These are phyloP conservation scores for Microdochium bolleyi DNA, from an alignment of 2,329 filamentous ascomycete species.

Conservation along the genomic window DNA sequence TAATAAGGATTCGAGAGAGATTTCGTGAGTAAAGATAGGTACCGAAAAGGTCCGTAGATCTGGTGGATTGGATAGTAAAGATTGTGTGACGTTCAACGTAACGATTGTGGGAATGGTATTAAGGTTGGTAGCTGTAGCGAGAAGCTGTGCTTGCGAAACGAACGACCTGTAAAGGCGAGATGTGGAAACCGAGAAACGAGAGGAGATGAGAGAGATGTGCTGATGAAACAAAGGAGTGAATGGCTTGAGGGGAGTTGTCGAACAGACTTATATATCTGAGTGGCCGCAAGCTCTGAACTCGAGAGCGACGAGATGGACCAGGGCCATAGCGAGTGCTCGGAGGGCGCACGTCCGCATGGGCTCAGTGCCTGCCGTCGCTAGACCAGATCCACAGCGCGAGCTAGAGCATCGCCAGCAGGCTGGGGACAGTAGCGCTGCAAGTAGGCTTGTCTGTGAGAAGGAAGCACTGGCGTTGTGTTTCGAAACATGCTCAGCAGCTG, in stretches of 20 bases:
- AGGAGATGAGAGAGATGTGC: background rate
- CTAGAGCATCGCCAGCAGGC: too few relatives aligned
- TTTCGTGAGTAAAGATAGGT: background rate
- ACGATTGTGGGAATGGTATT: background rate
- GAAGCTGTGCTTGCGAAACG: background rate
- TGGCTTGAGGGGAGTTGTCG: background rate
- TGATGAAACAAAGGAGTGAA: background rate
- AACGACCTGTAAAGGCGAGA: background rate
- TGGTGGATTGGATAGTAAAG: background rate
- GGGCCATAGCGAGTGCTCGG: background rate
- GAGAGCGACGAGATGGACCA: background rate
- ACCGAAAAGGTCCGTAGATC: background rate
- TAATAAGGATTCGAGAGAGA: background rate
- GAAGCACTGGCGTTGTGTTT: background rate
- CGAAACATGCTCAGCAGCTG: background rate
- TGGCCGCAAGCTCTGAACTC: background rate
- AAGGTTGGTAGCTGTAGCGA: background rate
- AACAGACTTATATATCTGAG: background rate
- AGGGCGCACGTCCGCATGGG: background rate
- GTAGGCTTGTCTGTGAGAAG: too few relatives aligned
- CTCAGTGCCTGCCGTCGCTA: background rate
- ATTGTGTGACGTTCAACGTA: background rate
- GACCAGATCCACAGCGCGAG: background rate
- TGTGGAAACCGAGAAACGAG: background rate
- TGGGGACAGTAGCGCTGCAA: too few relatives aligned